Percentiles rank a stretch among this genome's conserved stretches.
Conservation (phyloP, 2,329 filamentous ascomycete species). For the Paracorniculantispora psalliotae region DNA sequence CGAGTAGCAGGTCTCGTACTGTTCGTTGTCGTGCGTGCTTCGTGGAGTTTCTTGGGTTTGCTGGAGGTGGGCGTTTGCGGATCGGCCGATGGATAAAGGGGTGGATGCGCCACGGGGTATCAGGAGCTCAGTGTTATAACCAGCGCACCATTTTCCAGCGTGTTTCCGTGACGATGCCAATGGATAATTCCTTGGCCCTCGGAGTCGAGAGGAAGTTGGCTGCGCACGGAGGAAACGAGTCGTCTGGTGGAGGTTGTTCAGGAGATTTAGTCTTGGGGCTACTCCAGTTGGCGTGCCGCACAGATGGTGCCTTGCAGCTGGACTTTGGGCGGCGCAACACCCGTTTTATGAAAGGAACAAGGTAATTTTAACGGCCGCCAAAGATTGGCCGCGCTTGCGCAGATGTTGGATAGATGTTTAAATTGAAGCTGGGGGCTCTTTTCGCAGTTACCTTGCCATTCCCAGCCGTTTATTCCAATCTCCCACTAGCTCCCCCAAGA, state of each 20-base stretch:
- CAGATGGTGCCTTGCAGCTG: background rate
- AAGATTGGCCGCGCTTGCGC: background rate
- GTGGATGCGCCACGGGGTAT: conserved; percentile 5
- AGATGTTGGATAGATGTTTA: background rate
- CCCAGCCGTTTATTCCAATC: background rate
- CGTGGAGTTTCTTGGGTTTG: background rate
- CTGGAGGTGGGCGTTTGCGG: background rate
- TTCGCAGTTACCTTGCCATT: background rate
- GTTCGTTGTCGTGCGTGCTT: background rate
- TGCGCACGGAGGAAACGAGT: background rate
- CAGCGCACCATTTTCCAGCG: background rate
- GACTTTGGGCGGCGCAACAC: background rate
- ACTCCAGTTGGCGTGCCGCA: background rate
- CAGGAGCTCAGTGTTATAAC: background rate
- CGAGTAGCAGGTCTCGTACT: background rate
- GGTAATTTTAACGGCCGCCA: background rate
- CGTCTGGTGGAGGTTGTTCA: background rate
- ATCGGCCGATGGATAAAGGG: conserved; percentile 3
- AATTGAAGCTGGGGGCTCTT: background rate
- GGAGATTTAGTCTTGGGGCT: background rate
- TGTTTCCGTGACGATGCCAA: background rate
- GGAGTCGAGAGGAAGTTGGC: background rate
- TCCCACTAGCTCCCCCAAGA: background rate
- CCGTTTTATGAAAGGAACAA: background rate
- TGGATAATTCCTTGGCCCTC: background rate